Conservation (phyloP, 1,139 yeast genomes). For the Blastobotrys malaysiensis region DNA sequence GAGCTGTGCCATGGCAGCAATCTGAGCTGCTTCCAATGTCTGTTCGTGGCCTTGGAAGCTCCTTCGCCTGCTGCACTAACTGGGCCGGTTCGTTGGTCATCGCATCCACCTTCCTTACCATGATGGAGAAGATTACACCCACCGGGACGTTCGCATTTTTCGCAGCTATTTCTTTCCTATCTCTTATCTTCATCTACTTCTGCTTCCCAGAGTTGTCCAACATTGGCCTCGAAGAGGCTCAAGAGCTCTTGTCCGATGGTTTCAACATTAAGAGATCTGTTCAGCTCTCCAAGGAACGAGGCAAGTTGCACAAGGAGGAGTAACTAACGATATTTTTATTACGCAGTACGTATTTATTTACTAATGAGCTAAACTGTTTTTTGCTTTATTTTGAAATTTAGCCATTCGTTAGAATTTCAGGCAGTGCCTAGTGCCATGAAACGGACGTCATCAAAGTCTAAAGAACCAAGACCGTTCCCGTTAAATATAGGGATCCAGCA, state of each 20-base stretch:
- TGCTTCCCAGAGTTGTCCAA: constrained; percentile 91
- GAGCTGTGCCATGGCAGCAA: constrained; percentile 98
- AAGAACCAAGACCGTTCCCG: background rate
- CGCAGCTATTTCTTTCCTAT: constrained; percentile 69
- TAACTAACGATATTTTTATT: constrained; percentile 1
- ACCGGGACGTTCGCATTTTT: constrained; percentile 90
- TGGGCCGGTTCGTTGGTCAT: constrained; percentile 94
- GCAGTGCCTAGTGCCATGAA: background rate
- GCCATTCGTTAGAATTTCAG: no score
- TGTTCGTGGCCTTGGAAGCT: constrained; percentile 88
- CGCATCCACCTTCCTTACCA: constrained; percentile 86
- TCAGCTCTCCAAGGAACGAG: constrained; percentile 18
- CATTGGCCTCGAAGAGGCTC: constrained; percentile 86
- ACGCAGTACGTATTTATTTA: background rate
- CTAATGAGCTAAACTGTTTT: background rate
- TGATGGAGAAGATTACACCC: constrained; percentile 89
- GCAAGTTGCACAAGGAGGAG: constrained; percentile 1
- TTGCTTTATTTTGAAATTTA: background rate
- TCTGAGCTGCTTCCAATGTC: constrained; percentile 89
- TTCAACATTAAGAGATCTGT: constrained; percentile 75
- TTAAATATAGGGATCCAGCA: background rate
- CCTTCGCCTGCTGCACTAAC: constrained; percentile 88
- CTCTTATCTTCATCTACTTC: constrained; percentile 70
- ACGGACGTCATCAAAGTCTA: background rate
- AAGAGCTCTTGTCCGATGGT: constrained; percentile 70